Evolutionary conservation across 495 filamentous ascomycete species (phyloP).

Genomic region (Tuber umbilicatum): DNA sequence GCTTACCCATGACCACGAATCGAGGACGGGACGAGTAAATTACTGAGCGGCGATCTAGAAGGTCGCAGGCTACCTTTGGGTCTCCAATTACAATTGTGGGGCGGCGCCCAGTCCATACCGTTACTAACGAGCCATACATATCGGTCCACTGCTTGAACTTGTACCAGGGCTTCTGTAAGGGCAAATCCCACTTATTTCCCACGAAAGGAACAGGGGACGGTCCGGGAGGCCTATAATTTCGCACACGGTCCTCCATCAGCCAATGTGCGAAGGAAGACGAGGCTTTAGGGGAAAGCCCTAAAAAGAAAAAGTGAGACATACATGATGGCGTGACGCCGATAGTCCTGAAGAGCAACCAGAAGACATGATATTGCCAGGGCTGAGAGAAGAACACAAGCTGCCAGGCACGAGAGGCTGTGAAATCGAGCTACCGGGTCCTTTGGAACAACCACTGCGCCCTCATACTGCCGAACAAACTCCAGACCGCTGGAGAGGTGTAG

Average conservation of each 20-base stretch:
- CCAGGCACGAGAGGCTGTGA: constrained; percentile 26
- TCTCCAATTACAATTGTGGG: constrained; percentile 61
- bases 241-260: constrained; percentile 12
- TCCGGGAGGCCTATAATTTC: constrained; percentile 48
- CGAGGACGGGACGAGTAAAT: constrained; percentile 53
- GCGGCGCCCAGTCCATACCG: constrained; percentile 57
- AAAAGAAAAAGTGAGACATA: constrained; percentile 24
- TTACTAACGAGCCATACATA: constrained; percentile 48
- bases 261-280: constrained; percentile 7
- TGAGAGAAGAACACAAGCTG: constrained; percentile 28
- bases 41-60: constrained; percentile 51
- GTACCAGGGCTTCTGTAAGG: constrained; percentile 53
- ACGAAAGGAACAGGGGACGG: constrained; percentile 52
- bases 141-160: constrained; percentile 51
- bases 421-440: constrained; percentile 27
- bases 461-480: constrained; percentile 26
- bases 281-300: not conserved
- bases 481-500: constrained; percentile 22
- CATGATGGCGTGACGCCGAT: constrained; percentile 38
- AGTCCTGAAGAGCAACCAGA: constrained; percentile 32
- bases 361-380: constrained; percentile 28
- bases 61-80: constrained; percentile 54
- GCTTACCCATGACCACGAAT: constrained; percentile 53
- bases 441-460: constrained; percentile 28
- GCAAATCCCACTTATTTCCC: constrained; percentile 53